phyloP scores from a whole-genome alignment of 495 filamentous ascomycete genomes.

The Aspergillus hancockii region DNA sequence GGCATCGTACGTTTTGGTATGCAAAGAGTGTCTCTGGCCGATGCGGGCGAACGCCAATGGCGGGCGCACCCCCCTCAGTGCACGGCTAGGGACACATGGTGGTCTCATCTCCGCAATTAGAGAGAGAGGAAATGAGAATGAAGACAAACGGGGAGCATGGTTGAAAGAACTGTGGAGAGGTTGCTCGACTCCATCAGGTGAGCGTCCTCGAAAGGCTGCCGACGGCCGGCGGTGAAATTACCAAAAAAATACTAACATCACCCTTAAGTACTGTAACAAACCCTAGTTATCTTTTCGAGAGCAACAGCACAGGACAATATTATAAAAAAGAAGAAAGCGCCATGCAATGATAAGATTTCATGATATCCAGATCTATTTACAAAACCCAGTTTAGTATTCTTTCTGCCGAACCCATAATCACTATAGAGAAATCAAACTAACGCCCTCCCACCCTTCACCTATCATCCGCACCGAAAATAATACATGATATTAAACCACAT shows the following conservation, averaged over 20 bases:
- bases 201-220: background rate
- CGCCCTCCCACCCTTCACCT: constrained; percentile 35
- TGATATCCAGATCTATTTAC: constrained; percentile 35
- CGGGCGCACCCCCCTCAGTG: constrained; percentile 19
- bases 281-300: too few relatives aligned
- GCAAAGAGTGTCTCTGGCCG: constrained; percentile 19
- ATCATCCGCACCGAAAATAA: constrained; percentile 33
- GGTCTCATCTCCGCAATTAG: constrained; percentile 33
- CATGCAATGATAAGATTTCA: constrained; percentile 5
- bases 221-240: constrained; percentile 1
- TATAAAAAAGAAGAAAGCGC: background rate
- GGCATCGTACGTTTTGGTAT: constrained; percentile 45
- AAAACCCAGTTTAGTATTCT: constrained; percentile 14
- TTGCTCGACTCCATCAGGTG: background rate
- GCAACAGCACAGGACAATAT: too few relatives aligned
- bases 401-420: constrained; percentile 18
- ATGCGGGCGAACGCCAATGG: constrained; percentile 23
- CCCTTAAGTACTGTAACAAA: too few relatives aligned
- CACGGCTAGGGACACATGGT: constrained; percentile 25
- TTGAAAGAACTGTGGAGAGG: background rate
- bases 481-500: constrained; percentile 32
- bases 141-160: constrained; percentile 6
- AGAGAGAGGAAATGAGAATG: constrained; percentile 9
- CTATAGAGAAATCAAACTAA: constrained; percentile 35
- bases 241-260: background rate